Conservation (phyloP, 805 yeast genomes). For the Ogataea minuta region DNA sequence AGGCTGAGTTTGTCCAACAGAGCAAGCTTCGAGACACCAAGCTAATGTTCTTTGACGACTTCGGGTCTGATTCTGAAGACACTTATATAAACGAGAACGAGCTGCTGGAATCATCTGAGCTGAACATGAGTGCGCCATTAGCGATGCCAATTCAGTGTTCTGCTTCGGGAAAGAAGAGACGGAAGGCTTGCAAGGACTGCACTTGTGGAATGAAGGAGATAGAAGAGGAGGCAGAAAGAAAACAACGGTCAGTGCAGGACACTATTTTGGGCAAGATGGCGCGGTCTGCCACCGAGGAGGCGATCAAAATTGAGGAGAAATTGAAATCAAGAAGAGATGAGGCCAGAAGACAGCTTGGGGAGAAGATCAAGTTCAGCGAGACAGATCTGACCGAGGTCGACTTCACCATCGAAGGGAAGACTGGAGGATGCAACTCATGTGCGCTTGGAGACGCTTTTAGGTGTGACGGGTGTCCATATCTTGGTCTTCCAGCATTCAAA, state of each 20-base stretch:
- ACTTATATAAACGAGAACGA: constrained; percentile 58
- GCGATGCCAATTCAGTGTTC: constrained; percentile 58
- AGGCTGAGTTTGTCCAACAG: constrained; percentile 36
- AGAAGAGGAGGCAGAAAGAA: constrained; percentile 63
- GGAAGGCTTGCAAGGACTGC: constrained; percentile 97
- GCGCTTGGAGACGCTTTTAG: constrained; percentile 97
- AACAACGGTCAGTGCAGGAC: constrained; percentile 44
- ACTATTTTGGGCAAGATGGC: constrained; percentile 47
- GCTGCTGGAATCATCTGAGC: constrained; percentile 36
- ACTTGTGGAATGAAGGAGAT: constrained; percentile 93
- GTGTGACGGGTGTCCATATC: constrained; percentile 96
- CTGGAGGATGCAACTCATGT: constrained; percentile 97
- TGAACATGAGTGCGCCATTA: constrained; percentile 34
- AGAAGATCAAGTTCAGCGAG: constrained; percentile 39
- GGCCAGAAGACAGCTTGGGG: constrained; percentile 17
- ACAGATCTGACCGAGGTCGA: constrained; percentile 88
- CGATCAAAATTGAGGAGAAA: constrained; percentile 51
- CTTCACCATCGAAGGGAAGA: constrained; percentile 93
- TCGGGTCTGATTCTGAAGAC: constrained; percentile 32
- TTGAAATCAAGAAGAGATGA: constrained; percentile 34
- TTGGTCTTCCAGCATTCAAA: constrained; percentile 96
- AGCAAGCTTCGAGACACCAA: constrained; percentile 45
- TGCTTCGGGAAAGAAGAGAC: constrained; percentile 54
- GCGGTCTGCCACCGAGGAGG: constrained; percentile 50
- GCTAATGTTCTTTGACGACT: constrained; percentile 52